Evolutionary conservation across 345 rosid species (phyloP), one percentile per base, ranked within the genome.

Genomic region (Alliaria petiolata): DNA sequence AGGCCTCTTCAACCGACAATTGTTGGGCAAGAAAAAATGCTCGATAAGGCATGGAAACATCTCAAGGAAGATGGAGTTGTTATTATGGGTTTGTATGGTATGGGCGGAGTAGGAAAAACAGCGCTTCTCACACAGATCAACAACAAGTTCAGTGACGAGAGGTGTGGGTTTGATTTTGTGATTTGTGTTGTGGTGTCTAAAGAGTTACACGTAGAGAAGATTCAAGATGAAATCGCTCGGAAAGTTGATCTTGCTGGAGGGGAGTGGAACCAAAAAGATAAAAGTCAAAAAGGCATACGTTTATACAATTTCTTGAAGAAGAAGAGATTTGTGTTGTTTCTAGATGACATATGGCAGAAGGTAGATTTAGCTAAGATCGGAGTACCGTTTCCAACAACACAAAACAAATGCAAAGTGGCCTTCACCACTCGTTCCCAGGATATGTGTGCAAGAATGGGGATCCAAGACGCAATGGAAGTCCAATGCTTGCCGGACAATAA

Each of bases 331-430:
- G 53, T 75, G 15, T 4, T 75, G 51, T 17, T 75, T 15, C 5
- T 69, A 22, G 79, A 76, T 63, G 75, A 76, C 14, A 3, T 76
- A 5, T 76, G 79, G 79, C 38, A 36, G 7, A 56, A 30, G 14
- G 51, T 63, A 1, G 45, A 69, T 10, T 13, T 76, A 30, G 1
- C 28, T 0, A 12, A 55, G 46, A 34, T 69, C 2, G 75, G 79
- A 34, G 57, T 76, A 3, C 75, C 79, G 0, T 6, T 1, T 10
- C 75, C 79, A 16, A 35, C 4, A 14, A 5, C 0, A 35, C 1
- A 69, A 57, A 56, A 40, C 4, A 0, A 1, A 33, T 65, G 72
- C 0, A 77, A 77, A 57, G 20, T 77, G 6, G 54, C 9, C 2
- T 49, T 71, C n/a, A 61, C 76, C 0, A 60, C 76, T 36, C 76